Base-by-base conservation (phyloP, 352 stramenopile species). In the Globisporangium spiculum region DNA sequence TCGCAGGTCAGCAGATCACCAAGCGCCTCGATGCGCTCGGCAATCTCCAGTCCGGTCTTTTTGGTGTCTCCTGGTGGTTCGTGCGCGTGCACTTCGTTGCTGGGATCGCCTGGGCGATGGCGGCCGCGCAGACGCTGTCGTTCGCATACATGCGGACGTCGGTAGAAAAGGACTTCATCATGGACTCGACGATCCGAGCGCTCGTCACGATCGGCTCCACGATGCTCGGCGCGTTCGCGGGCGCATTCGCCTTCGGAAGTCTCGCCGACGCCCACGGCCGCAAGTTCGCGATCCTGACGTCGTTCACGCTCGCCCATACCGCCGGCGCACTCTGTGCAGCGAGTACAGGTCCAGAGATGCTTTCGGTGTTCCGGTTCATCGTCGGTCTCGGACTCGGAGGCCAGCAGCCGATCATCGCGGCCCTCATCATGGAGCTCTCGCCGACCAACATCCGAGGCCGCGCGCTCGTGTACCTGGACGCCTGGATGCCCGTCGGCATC, bases 251-350 rank as follows among this genome's bases (percentile, higher is more conserved):
- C 9, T 78, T 84, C 52, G 84, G 84, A 7, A 74, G 77, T 4
- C 67, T 81, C n/a, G 82, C 79, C 12, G 84, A 92, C 46, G 67
- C 85, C 53, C 87, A 73, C 54, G 82, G 82, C 9, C 71, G 80
- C 20, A 69, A 77, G 38, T 67, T 60, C 4, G 58, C 88, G 32
- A 63, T 91, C 16, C 53, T 89, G 0, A 60, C 62, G 14, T 72
- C 79, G 1, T 56, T 84, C 36, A 38, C 30, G 22, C 69, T 82
- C 56, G 81, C 76, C 61, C 60, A 85, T 52, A 18, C 78, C 0
- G 72, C 60, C 16, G 80, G 78, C 34, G 69, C 76, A 10, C 62
- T 91, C 36, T 78, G 79, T 0, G 74, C 67, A 3, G 68, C 34
- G 0, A 70, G 76, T 6, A 75, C 68, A 63, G 63, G 73, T 53